Percentiles rank a stretch among this genome's conserved stretches.
Evolutionary conservation across 192 early-diverging fungal genomes (phyloP).

Genomic region (Chytriomyces hyalinus): DNA sequence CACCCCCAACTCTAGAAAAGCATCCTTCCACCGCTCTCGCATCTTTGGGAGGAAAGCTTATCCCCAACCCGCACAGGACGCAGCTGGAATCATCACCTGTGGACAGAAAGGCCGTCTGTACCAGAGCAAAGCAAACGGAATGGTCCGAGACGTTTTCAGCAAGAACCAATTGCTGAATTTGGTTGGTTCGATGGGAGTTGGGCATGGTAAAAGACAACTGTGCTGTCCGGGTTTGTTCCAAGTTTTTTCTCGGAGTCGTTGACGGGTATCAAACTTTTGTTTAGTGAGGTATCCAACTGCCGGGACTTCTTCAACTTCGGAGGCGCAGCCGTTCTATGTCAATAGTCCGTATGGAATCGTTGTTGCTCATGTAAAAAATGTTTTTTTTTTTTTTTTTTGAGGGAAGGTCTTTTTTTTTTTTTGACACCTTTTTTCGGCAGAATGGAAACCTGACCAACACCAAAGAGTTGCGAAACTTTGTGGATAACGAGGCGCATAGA

Average conservation of each 20-base stretch:
- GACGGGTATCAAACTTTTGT: neutral
- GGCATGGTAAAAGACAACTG: constrained; percentile 76
- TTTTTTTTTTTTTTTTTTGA: constrained; percentile 25
- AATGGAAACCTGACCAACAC: constrained; percentile 99
- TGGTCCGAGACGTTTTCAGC: constrained; percentile 98
- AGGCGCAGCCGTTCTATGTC: constrained; percentile 99
- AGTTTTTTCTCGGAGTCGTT: neutral
- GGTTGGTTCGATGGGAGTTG: constrained; percentile 89
- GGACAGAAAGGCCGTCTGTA: constrained; percentile 94
- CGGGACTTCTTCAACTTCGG: constrained; percentile 91
- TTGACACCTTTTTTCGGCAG: constrained; percentile 45
- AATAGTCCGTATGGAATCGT: constrained; percentile 98
- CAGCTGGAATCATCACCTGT: constrained; percentile 98
- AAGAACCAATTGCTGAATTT: constrained; percentile 76
- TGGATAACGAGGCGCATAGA: constrained; percentile 95
- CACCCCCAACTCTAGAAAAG: neutral
- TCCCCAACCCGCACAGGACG: constrained; percentile 75
- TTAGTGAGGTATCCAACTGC: constrained; percentile 98
- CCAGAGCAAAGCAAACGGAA: constrained; percentile 99
- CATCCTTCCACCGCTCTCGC: neutral
- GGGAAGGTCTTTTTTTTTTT: constrained; percentile 11
- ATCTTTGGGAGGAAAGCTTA: neutral
- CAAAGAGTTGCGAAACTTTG: constrained; percentile 79
- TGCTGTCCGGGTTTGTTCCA: neutral
- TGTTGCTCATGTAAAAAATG: constrained; percentile 82